These are phyloP conservation scores for Eremothecium gossypii DNA, from an alignment of 1,139 yeast genomes.

Conservation along the genomic window DNA sequence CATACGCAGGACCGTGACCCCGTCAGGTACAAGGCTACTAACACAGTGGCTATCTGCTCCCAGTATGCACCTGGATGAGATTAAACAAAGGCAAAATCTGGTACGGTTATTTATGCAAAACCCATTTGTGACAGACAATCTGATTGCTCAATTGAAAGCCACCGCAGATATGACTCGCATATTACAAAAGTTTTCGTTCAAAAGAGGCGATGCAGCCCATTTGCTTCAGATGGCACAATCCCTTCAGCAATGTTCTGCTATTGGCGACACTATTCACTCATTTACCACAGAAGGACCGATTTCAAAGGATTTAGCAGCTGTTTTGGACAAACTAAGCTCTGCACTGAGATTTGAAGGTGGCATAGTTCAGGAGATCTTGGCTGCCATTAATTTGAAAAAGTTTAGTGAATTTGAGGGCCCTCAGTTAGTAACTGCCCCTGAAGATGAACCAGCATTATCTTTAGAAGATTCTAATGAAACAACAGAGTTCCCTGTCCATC, in stretches of 20 bases:
- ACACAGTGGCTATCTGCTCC: constrained; percentile 84
- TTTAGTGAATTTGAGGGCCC: constrained; percentile 6
- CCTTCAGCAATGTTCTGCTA: constrained; percentile 22
- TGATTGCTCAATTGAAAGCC: constrained; percentile 31
- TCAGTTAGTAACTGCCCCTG: constrained; percentile 8
- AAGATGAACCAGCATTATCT: neutral
- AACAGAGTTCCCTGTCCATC: neutral
- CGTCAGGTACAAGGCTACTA: constrained; percentile 70
- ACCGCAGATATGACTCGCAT: constrained; percentile 47
- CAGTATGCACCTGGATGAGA: constrained; percentile 46
- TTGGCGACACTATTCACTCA: constrained; percentile 10
- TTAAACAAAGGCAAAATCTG: constrained; percentile 51
- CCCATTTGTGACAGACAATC: constrained; percentile 30
- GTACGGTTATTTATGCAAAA: constrained; percentile 46
- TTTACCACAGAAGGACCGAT: neutral
- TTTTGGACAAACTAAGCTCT: constrained; percentile 8
- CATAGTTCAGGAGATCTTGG: constrained; percentile 16
- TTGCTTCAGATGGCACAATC: constrained; percentile 38
- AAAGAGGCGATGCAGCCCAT: constrained; percentile 39
- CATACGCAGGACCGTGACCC: constrained; percentile 64
- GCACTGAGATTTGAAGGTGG: constrained; percentile 15
- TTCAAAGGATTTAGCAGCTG: constrained; percentile 5
- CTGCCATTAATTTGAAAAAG: constrained; percentile 13
- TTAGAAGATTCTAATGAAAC: neutral
- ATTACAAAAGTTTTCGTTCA: constrained; percentile 43